Base-by-base conservation (phyloP, 2,329 filamentous ascomycete genomes). In the Camillea tinctor region DNA sequence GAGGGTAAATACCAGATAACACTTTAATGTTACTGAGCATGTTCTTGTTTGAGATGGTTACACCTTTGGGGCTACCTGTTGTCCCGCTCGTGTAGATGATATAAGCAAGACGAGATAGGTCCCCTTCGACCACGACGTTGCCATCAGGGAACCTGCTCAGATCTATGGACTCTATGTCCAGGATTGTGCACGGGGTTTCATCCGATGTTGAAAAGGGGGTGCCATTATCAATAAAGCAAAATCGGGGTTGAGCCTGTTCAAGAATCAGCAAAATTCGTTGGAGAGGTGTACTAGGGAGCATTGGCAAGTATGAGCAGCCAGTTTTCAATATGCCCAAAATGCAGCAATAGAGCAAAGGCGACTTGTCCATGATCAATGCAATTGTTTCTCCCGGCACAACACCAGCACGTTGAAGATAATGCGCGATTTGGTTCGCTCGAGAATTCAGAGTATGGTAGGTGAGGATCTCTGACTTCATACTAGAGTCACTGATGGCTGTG, bases 51-150 rank as follows among this genome's bases (percentile, higher is more conserved):
- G 90, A 92, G 20, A 96, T 83, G 3, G 90, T 81, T 2, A 96
- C 89, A 2, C 91, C 91, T 70, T 96, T 96, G 0, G 91, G 92
- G 1, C 79, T 80, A 0, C 91, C 92, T 0, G 92, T 96, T 48
- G 89, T 94, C 3, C 93, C 93, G 22, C 90, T 93, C 0, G 91
- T 96, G 72, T 91, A 96, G 1, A 96, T 88, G 19, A 90, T 85
- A 71, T 96, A 96, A 6, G 91, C 88, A 2, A 91, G 71, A 15
- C 86, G 77, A 1, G 80, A 77, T 0, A 78, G 76, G 52, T 82
- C 71, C 3, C 78, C 73, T 0, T 68, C 53, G 1, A 78, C 72
- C 1, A 70, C 59, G 1, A 79, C 65, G 50, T 85, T 82, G 0
- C 71, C 55, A 1, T 64, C 58, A 1, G 74, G 63, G 51, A 78